Conservation (phyloP, 1,284 basidiomycete genomes). For the Omphalotus olearius region DNA sequence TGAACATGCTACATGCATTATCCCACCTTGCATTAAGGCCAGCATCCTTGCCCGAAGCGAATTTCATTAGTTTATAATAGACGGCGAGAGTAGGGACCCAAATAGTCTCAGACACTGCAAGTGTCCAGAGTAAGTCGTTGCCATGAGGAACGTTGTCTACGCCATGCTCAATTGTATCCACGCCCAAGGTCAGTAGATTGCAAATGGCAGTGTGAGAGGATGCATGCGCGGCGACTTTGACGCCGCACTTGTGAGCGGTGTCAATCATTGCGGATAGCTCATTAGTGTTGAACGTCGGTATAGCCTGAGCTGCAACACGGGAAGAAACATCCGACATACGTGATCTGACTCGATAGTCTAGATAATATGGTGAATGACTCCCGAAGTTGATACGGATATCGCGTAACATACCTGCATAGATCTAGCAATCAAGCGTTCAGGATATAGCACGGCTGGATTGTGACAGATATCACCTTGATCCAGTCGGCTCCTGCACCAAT, state of each 20-base stretch:
- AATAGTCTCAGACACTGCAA: constrained; percentile 27
- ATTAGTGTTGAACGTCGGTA: constrained; percentile 39
- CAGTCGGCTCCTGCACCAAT: constrained; percentile 68
- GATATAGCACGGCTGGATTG: constrained; percentile 7
- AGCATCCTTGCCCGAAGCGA: constrained; percentile 10
- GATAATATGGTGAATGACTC: not conserved
- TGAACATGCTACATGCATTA: constrained; percentile 36
- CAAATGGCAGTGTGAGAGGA: constrained; percentile 34
- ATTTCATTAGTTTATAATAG: constrained; percentile 31
- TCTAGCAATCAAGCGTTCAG: constrained; percentile 28
- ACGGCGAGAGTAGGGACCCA: constrained; percentile 64
- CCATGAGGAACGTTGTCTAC: constrained; percentile 11
- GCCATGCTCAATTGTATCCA: constrained; percentile 51
- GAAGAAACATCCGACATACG: constrained; percentile 38
- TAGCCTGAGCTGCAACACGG: constrained; percentile 26
- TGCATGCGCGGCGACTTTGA: constrained; percentile 60
- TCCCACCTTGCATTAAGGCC: constrained; percentile 33
- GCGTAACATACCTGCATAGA: constrained; percentile 43
- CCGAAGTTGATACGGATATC: not conserved
- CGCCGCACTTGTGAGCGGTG: constrained; percentile 47
- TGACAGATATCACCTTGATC: constrained; percentile 42
- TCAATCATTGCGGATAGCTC: constrained; percentile 50
- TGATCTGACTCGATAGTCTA: constrained; percentile 51
- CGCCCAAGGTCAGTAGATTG: constrained; percentile 30
- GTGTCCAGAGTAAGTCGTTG: constrained; percentile 18